A percentile compares a stretch with the other conserved stretches of the same genome.
Evolutionary conservation across 768 basidiomycete genomes (phyloP).

Genomic region (Termitomyces sp.): DNA sequence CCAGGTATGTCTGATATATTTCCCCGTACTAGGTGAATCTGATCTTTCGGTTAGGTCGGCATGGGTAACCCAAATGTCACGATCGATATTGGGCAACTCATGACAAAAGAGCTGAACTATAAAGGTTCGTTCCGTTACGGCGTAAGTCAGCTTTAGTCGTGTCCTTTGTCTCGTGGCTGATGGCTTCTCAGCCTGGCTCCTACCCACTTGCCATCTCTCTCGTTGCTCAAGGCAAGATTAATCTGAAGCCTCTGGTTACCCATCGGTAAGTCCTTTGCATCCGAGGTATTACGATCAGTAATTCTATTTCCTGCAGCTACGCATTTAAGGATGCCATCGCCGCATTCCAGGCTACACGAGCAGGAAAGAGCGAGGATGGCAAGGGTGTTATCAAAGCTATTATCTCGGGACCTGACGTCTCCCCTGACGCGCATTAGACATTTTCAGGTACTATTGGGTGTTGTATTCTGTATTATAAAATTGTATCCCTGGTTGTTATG

Average conservation of each 20-base stretch:
- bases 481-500: not conserved
- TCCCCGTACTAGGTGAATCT: not conserved
- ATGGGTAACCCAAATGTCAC: constrained; percentile 77
- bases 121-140: constrained; percentile 94
- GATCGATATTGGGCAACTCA: constrained; percentile 64
- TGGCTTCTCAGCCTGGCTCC: constrained; percentile 58
- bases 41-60: constrained; percentile 52
- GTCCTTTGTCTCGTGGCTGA: not conserved
- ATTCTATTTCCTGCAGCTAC: constrained; percentile 37
- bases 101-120: constrained; percentile 73
- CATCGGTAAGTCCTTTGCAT: constrained; percentile 50
- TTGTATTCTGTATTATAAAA: constrained; percentile 7
- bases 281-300: not conserved
- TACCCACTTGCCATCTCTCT: constrained; percentile 84
- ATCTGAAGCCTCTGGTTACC: constrained; percentile 85
- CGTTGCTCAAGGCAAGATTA: constrained; percentile 73
- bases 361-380: constrained; percentile 81
- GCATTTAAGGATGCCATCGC: constrained; percentile 68
- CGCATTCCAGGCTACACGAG: constrained; percentile 79
- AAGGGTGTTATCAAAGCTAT: constrained; percentile 86
- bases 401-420: constrained; percentile 74
- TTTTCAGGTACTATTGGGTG: not conserved
- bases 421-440: constrained; percentile 25
- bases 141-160: constrained; percentile 30
- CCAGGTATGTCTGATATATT: constrained; percentile 36